Conservation (phyloP, 75 land plant genomes). For the Cupressus sempervirens region DNA sequence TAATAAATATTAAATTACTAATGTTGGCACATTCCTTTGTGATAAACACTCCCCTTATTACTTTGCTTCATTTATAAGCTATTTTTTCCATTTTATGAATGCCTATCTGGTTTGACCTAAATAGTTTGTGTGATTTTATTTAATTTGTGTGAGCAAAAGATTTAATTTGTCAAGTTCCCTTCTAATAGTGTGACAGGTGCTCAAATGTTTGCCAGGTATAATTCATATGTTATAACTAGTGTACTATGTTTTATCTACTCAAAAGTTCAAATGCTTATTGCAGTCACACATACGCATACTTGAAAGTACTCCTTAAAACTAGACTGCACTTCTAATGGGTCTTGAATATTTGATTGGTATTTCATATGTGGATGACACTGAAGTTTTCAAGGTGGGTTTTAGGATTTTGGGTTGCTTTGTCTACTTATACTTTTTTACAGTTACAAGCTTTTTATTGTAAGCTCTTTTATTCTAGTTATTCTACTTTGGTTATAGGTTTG, state of each 20-base stretch:
- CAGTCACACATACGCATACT: constrained; percentile 90
- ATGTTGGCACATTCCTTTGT: background rate
- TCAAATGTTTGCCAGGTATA: background rate
- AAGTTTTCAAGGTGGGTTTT: constrained; percentile 85
- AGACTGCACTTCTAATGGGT: constrained; percentile 65
- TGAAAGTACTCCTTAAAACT: constrained; percentile 76
- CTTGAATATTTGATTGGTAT: constrained; percentile 89
- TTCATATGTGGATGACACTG: constrained; percentile 98
- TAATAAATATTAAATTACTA: background rate
- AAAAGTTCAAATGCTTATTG: background rate
- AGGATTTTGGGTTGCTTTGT: background rate
- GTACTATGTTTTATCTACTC: too few species aligned
- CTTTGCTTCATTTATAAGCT: background rate
- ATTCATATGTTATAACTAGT: background rate
- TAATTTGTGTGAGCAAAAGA: background rate
- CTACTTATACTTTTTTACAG: background rate
- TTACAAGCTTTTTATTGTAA: background rate
- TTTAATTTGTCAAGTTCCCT: background rate
- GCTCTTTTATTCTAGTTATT: background rate
- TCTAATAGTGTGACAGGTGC: background rate
- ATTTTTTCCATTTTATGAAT: background rate
- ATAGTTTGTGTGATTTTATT: background rate
- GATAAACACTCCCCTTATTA: background rate
- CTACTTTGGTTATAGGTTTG: constrained; percentile 58
- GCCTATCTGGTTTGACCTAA: background rate